Conservation (phyloP, 768 basidiomycete species). For the Psilocybe subaeruginosa region DNA sequence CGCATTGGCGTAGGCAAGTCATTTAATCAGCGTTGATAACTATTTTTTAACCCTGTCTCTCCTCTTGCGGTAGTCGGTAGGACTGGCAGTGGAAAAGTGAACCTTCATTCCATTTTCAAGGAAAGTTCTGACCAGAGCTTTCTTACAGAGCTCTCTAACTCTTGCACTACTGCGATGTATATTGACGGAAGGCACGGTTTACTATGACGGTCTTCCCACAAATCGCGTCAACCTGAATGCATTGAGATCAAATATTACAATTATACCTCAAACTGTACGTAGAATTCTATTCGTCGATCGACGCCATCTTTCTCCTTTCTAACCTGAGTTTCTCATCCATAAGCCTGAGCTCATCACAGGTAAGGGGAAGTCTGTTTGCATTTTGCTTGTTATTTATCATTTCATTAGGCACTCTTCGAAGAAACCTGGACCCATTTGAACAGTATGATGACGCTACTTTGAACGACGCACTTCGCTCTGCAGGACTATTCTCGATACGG, state of each 20-base stretch:
- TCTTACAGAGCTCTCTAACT: constrained; percentile 51
- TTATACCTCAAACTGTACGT: constrained; percentile 55
- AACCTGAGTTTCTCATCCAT: neutral
- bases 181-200: constrained; percentile 55
- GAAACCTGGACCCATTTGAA: constrained; percentile 67
- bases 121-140: neutral
- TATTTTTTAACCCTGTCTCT: neutral
- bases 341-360: constrained; percentile 21
- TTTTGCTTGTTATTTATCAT: neutral
- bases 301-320: neutral
- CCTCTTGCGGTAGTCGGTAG: constrained; percentile 37
- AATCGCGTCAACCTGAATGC: constrained; percentile 55
- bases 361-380: neutral
- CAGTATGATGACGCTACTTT: constrained; percentile 52
- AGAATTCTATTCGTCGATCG: neutral
- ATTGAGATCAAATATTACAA: constrained; percentile 60
- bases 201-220: constrained; percentile 57
- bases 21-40: neutral
- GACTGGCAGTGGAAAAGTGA: constrained; percentile 50
- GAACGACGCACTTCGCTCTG: constrained; percentile 41
- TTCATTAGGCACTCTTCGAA: constrained; percentile 51
- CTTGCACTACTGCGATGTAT: constrained; percentile 48
- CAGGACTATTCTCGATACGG: constrained; percentile 41
- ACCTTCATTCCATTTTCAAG: neutral
- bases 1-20: constrained; percentile 49